phyloP scores from a whole-genome alignment of 1,284 basidiomycete species.

The Sphagnurus paluster region DNA sequence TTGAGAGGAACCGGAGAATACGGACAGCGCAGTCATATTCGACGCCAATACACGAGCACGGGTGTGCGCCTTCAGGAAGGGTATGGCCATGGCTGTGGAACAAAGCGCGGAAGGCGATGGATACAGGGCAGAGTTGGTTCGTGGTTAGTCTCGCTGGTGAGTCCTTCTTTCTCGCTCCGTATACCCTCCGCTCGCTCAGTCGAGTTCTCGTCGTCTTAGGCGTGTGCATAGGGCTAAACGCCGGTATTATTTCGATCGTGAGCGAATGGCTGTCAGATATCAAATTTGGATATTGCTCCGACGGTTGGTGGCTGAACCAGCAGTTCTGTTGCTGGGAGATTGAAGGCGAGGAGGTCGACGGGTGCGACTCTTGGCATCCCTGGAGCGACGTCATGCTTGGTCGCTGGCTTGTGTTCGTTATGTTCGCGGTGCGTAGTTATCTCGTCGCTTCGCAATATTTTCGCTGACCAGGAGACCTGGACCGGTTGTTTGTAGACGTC shows the following conservation, averaged over 20 bases:
- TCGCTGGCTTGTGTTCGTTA: constrained; percentile 85
- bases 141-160: constrained; percentile 84
- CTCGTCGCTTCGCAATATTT: not conserved
- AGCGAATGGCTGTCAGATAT: constrained; percentile 99
- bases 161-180: constrained; percentile 28
- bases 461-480: not conserved
- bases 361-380: constrained; percentile 90
- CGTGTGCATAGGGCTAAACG: constrained; percentile 88
- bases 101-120: constrained; percentile 57
- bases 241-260: constrained; percentile 92
- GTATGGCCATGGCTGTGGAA: constrained; percentile 66
- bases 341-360: constrained; percentile 77
- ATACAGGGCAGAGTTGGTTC: constrained; percentile 73
- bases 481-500: constrained; percentile 54
- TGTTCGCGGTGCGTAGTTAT: constrained; percentile 74
- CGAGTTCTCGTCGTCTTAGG: constrained; percentile 50
- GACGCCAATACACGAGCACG: constrained; percentile 45
- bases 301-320: constrained; percentile 98
- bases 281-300: constrained; percentile 95
- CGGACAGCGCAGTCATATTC: constrained; percentile 50
- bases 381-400: constrained; percentile 83
- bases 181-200: not conserved
- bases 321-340: constrained; percentile 99
- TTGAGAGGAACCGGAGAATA: constrained; percentile 79
- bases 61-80: constrained; percentile 34